Conservation (phyloP, 2,329 filamentous ascomycete species). For the Talaromyces sp. region DNA sequence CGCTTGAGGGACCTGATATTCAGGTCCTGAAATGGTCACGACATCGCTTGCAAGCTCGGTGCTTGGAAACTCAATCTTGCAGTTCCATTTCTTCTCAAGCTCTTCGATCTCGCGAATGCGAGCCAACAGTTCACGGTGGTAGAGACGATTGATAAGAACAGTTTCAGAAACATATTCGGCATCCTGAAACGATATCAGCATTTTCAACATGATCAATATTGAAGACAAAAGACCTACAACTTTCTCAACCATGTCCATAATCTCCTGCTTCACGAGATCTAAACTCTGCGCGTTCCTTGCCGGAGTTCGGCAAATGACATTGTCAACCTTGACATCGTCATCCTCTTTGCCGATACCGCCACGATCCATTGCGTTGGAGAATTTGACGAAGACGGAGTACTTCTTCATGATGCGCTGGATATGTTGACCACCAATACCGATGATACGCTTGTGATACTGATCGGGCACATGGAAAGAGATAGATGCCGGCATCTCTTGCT, state of each 20-base stretch:
- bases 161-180: constrained; percentile 95
- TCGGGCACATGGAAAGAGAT: constrained; percentile 99
- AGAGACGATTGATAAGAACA: constrained; percentile 88
- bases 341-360: constrained; percentile 91
- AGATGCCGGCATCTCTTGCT: constrained; percentile 98
- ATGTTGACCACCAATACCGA: constrained; percentile 95
- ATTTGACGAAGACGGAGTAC: constrained; percentile 99
- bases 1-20: constrained; percentile 96
- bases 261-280: constrained; percentile 96
- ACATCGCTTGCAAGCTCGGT: constrained; percentile 96
- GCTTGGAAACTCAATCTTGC: constrained; percentile 97
- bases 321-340: constrained; percentile 97
- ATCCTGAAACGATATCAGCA: constrained; percentile 53
- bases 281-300: constrained; percentile 95
- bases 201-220: constrained; percentile 7
- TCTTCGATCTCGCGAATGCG: constrained; percentile 87
- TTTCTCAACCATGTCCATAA: constrained; percentile 98
- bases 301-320: constrained; percentile 96
- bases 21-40: constrained; percentile 90
- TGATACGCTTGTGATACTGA: constrained; percentile 99
- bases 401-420: constrained; percentile 99
- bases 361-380: constrained; percentile 97
- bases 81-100: constrained; percentile 98
- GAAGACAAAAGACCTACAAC: constrained; percentile 56
- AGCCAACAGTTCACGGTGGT: constrained; percentile 88